Conservation (phyloP, 306 rosid genomes). For the Pyrus betulifolia region DNA sequence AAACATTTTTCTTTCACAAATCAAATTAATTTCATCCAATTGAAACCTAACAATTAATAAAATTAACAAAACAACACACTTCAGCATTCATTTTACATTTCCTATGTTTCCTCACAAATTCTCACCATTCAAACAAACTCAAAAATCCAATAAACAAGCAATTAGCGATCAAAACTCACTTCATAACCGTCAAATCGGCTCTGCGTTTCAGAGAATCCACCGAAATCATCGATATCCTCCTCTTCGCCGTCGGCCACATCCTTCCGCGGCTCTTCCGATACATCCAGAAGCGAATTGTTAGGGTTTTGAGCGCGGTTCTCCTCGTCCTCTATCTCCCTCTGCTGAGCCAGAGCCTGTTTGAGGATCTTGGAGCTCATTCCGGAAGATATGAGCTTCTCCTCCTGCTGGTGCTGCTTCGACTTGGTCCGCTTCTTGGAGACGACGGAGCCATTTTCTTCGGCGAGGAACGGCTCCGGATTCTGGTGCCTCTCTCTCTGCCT, state of each 20-base stretch:
- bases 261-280: constrained; percentile 4
- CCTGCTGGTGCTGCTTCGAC: constrained; percentile 54
- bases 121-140: background rate
- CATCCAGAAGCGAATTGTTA: constrained; percentile 12
- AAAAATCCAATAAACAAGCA: background rate
- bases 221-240: constrained; percentile 50
- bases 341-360: constrained; percentile 69
- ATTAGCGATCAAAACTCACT: constrained; percentile 19
- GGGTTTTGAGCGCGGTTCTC: constrained; percentile 25
- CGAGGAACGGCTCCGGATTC: constrained; percentile 73
- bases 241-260: constrained; percentile 25
- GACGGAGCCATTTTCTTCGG: constrained; percentile 31
- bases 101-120: background rate
- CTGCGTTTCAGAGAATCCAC: constrained; percentile 56
- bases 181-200: constrained; percentile 35
- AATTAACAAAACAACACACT: background rate
- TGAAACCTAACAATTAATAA: background rate
- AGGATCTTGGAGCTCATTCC: constrained; percentile 68
- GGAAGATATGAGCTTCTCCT: constrained; percentile 44
- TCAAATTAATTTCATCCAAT: background rate
- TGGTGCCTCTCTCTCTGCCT: constrained; percentile 57
- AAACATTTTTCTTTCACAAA: background rate
- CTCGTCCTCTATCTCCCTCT: constrained; percentile 50
- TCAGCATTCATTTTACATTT: background rate
- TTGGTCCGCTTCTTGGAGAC: constrained; percentile 46